Evolutionary conservation across 2,329 filamentous ascomycete species (phyloP).

Genomic region (Phyllosticta ampelicida): DNA sequence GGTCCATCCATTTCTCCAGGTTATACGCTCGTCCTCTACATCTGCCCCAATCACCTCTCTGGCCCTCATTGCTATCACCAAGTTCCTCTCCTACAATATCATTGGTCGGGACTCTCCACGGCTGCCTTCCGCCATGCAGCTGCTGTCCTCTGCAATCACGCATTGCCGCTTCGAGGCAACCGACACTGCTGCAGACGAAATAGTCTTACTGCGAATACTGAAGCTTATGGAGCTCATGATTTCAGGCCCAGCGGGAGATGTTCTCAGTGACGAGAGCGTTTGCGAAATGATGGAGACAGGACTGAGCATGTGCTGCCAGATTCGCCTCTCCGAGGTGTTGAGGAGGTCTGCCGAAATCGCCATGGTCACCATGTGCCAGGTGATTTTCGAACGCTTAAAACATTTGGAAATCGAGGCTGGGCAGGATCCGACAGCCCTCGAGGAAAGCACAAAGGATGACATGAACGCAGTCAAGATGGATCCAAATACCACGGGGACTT

Average conservation of each 20-base stretch:
- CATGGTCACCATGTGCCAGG: slow-evolving; percentile 98
- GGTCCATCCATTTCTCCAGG: slow-evolving; percentile 87
- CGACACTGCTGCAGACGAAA: slow-evolving; percentile 88
- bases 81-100: slow-evolving; percentile 93
- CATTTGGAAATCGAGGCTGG: slow-evolving; percentile 68
- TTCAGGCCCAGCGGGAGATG: slow-evolving; percentile 79
- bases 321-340: slow-evolving; percentile 79
- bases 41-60: slow-evolving; percentile 94
- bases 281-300: slow-evolving; percentile 99
- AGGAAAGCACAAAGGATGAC: slow-evolving; percentile 55
- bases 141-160: slow-evolving; percentile 86
- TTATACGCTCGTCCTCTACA: slow-evolving; percentile 91
- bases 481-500: slow-evolving; percentile 57
- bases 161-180: slow-evolving; percentile 97
- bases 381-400: slow-evolving; percentile 90
- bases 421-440: slow-evolving; percentile 53
- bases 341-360: slow-evolving; percentile 87
- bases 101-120: slow-evolving; percentile 76
- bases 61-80: slow-evolving; percentile 84
- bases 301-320: slow-evolving; percentile 91
- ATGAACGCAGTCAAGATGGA: slow-evolving; percentile 77
- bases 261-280: slow-evolving; percentile 95
- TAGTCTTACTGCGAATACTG: slow-evolving; percentile 85
- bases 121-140: slow-evolving; percentile 85
- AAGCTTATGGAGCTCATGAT: slow-evolving; percentile 99